Percentiles rank a stretch among this genome's conserved stretches.
These are phyloP conservation scores for Tolypocladium cylindrosporum DNA, from an alignment of 2,329 filamentous ascomycete species.

Conservation along the genomic window DNA sequence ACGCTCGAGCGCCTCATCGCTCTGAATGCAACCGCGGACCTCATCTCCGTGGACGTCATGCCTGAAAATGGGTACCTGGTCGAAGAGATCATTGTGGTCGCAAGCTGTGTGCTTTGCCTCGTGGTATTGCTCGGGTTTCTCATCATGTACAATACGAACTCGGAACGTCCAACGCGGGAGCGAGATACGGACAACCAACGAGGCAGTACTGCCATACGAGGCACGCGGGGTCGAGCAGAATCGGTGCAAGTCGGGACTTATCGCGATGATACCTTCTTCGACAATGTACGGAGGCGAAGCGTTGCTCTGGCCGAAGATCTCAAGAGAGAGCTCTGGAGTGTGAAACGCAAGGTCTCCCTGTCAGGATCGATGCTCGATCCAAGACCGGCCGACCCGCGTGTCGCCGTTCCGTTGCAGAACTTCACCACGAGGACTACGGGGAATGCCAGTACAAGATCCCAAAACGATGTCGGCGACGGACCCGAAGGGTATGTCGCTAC, in stretches of 20 bases:
- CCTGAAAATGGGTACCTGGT: not conserved
- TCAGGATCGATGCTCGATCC: conserved; percentile 2
- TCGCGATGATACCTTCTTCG: conserved; percentile 13
- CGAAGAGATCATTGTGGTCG: not conserved
- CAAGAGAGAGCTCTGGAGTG: conserved; percentile 11
- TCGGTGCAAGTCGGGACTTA: not conserved
- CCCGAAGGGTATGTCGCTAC: conserved; percentile 3
- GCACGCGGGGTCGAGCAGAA: not conserved
- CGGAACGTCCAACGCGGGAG: not conserved
- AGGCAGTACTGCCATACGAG: too few relatives aligned
- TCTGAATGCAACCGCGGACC: too few relatives aligned
- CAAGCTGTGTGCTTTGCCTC: not conserved
- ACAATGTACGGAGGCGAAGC: conserved; percentile 15
- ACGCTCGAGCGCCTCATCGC: too few relatives aligned
- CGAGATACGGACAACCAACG: too few relatives aligned
- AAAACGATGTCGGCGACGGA: not conserved
- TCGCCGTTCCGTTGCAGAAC: conserved; percentile 2
- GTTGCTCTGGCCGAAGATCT: conserved; percentile 14
- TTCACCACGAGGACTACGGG: not conserved
- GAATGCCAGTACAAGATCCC: not conserved
- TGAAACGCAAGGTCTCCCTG: conserved; percentile 10
- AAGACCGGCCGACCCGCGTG: not conserved
- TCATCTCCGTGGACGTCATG: not conserved
- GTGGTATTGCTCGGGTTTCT: not conserved
- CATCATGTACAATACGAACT: not conserved